These are phyloP conservation scores for Rubroboletus pulcherrimus DNA, from an alignment of 768 basidiomycete species.

Conservation along the genomic window DNA sequence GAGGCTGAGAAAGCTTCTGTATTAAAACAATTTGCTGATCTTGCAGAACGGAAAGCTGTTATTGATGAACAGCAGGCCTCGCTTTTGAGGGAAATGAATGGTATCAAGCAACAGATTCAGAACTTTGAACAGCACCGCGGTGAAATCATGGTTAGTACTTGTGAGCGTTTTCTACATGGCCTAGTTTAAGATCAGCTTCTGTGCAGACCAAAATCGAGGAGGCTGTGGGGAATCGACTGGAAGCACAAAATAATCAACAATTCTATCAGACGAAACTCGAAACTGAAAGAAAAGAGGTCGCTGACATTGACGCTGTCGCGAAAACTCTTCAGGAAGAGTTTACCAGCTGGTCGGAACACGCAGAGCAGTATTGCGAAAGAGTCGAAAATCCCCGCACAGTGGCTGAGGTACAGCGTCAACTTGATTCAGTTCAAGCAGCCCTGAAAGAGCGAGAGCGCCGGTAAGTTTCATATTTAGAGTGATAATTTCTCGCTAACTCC, in stretches of 20 bases:
- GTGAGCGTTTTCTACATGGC: background rate
- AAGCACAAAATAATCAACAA: constrained; percentile 44
- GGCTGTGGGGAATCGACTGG: constrained; percentile 46
- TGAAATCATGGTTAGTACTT: constrained; percentile 41
- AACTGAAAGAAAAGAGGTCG: constrained; percentile 45
- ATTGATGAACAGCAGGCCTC: constrained; percentile 44
- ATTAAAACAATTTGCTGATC: constrained; percentile 46
- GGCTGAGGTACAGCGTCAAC: constrained; percentile 52
- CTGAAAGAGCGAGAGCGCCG: constrained; percentile 62
- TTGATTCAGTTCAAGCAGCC: constrained; percentile 61
- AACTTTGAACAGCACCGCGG: constrained; percentile 46
- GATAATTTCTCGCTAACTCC: constrained; percentile 1
- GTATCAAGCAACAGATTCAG: constrained; percentile 45
- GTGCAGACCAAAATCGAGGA: constrained; percentile 47
- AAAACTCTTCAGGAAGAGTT: constrained; percentile 60
- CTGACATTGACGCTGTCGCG: constrained; percentile 41
- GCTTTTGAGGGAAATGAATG: constrained; percentile 42
- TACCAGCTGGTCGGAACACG: constrained; percentile 61
- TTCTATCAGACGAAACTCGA: constrained; percentile 53
- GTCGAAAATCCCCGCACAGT: constrained; percentile 56
- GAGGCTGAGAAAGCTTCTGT: constrained; percentile 48
- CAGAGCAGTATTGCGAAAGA: constrained; percentile 56
- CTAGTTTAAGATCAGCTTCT: background rate
- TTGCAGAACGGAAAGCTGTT: constrained; percentile 42
- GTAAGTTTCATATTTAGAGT: constrained; percentile 34